Conservation (phyloP, 2,329 filamentous ascomycete species). For the Sporothrix humicola region DNA sequence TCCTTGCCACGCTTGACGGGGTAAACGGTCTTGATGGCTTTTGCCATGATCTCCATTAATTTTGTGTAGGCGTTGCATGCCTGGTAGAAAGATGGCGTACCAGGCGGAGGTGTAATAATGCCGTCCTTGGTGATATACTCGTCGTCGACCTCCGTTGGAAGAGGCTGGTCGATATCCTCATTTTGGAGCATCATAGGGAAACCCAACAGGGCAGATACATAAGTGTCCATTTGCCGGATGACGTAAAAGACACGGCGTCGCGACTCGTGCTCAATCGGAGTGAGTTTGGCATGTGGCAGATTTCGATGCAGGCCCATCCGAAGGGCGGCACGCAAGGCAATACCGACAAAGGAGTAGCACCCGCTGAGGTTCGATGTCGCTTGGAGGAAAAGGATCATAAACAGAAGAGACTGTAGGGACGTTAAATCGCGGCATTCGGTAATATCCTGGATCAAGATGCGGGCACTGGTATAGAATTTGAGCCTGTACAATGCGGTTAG, state of each 20-base stretch:
- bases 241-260: constrained; percentile 70
- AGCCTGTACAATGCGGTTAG: constrained; percentile 54
- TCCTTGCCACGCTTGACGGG: constrained; percentile 64
- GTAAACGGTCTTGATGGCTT: constrained; percentile 70
- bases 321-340: constrained; percentile 75
- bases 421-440: constrained; percentile 74
- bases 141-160: constrained; percentile 69
- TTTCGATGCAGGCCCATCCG: constrained; percentile 79
- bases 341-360: constrained; percentile 80
- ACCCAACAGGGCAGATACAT: constrained; percentile 69
- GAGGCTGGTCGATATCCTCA: constrained; percentile 70
- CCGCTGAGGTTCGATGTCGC: constrained; percentile 78
- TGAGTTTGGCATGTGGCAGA: constrained; percentile 66
- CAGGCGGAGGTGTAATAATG: constrained; percentile 61
- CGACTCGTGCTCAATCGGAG: constrained; percentile 67
- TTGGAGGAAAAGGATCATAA: constrained; percentile 82
- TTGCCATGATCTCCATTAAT: constrained; percentile 67
- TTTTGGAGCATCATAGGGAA: constrained; percentile 67
- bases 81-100: constrained; percentile 64
- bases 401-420: constrained; percentile 76
- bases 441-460: constrained; percentile 68
- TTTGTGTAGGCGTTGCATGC: constrained; percentile 70
- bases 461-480: constrained; percentile 74
- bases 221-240: constrained; percentile 72
- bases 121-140: constrained; percentile 67